phyloP scores from a whole-genome alignment of 129 eudicot genomes.

The Artemisia tridentata region DNA sequence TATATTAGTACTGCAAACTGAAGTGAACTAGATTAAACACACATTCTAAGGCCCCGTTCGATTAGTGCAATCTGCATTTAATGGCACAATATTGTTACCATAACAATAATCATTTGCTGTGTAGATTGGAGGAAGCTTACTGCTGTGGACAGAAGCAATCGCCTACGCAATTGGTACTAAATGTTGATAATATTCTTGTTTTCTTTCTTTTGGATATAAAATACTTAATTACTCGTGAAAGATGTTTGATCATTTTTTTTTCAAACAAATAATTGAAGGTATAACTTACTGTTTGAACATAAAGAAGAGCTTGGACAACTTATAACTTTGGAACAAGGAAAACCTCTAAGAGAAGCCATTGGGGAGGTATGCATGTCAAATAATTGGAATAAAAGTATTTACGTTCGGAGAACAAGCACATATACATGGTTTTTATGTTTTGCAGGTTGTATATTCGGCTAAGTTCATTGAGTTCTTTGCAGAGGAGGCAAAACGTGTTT shows the following conservation, averaged over 20 bases:
- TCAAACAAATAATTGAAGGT: constrained; percentile 39
- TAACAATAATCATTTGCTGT: constrained; percentile 16
- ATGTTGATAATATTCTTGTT: not conserved
- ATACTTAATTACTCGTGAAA: not conserved
- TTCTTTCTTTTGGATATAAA: constrained; percentile 8
- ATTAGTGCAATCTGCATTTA: not conserved
- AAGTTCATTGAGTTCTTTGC: constrained; percentile 81
- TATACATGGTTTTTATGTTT: constrained; percentile 2
- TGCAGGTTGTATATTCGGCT: constrained; percentile 78
- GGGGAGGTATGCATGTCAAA: constrained; percentile 54
- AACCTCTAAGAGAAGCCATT: constrained; percentile 90
- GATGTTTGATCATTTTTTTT: constrained; percentile 3
- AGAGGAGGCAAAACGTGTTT: constrained; percentile 88
- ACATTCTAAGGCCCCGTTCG: not conserved
- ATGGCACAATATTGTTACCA: not conserved
- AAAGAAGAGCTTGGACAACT: constrained; percentile 91
- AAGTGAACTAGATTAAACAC: not conserved
- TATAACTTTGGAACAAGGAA: constrained; percentile 91
- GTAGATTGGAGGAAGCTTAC: constrained; percentile 90
- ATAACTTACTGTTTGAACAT: constrained; percentile 61
- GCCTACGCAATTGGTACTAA: constrained; percentile 70
- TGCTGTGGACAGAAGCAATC: constrained; percentile 79
- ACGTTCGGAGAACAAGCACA: not conserved
- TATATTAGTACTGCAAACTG: not conserved
- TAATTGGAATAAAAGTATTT: not conserved